These are phyloP conservation scores for Ophiostoma triangulosporum DNA, from an alignment of 2,329 filamentous ascomycete species.

Conservation along the genomic window DNA sequence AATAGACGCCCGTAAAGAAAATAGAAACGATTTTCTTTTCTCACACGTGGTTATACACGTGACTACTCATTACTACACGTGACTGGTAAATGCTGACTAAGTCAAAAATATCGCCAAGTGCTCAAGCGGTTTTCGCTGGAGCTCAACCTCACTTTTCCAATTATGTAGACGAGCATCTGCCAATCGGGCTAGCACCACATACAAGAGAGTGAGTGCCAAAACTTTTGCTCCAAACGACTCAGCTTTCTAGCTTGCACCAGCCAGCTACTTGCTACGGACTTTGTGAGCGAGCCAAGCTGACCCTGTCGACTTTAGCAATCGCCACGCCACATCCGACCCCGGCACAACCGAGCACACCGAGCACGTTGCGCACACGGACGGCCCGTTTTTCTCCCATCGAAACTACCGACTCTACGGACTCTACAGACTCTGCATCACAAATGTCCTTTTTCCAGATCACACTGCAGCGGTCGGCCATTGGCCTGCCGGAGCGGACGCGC, in stretches of 20 bases:
- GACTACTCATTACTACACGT: background rate
- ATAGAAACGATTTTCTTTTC: background rate
- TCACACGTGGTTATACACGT: too few relatives aligned
- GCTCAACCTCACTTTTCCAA: background rate
- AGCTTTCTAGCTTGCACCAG: background rate
- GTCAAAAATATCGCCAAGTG: background rate
- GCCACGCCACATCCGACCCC: background rate
- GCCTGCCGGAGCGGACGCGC: constrained; percentile 64
- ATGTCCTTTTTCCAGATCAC: constrained; percentile 88
- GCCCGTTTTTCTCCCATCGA: too few relatives aligned
- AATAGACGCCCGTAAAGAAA: background rate
- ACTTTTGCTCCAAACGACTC: background rate
- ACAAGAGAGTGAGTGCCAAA: background rate
- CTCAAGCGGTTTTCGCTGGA: background rate
- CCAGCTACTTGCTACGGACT: too few relatives aligned
- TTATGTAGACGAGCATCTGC: background rate
- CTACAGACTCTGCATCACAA: too few relatives aligned
- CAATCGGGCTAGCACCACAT: background rate
- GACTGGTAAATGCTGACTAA: background rate
- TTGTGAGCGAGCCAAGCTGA: background rate
- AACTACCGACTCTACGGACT: too few relatives aligned
- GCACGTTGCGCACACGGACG: too few relatives aligned
- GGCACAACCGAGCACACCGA: background rate
- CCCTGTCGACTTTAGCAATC: background rate
- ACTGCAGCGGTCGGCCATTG: constrained; percentile 78